phyloP scores from a whole-genome alignment of 140 eudicot genomes.

The Senecio squalidus region DNA sequence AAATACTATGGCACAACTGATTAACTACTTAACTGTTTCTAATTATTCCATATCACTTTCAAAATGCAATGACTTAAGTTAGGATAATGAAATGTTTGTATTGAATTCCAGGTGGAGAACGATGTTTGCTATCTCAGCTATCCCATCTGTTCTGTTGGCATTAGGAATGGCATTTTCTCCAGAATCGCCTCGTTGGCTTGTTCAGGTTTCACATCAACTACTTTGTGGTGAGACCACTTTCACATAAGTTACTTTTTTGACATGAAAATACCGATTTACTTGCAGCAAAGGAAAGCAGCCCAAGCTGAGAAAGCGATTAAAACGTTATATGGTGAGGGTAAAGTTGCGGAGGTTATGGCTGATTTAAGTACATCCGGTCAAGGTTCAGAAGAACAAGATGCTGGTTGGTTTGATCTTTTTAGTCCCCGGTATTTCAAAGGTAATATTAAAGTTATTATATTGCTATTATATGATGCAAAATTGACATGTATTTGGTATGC shows the following conservation, averaged over 20 bases:
- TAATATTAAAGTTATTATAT: neutral
- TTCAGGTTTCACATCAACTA: constrained; percentile 51
- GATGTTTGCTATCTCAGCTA: constrained; percentile 73
- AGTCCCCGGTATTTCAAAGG: constrained; percentile 87
- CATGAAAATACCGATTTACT: neutral
- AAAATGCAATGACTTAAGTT: no score
- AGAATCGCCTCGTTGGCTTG: constrained; percentile 97
- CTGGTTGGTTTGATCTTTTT: constrained; percentile 97
- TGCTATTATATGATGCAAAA: constrained; percentile 3
- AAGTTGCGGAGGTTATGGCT: constrained; percentile 76
- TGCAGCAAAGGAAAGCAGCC: constrained; percentile 72
- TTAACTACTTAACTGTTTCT: no score
- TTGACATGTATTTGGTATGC: constrained; percentile 24
- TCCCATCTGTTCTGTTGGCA: constrained; percentile 86
- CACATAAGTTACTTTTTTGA: neutral
- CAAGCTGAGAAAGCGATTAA: constrained; percentile 68
- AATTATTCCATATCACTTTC: no score
- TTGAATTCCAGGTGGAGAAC: constrained; percentile 81
- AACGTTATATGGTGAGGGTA: constrained; percentile 76
- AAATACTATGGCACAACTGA: no score
- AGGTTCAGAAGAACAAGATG: constrained; percentile 91
- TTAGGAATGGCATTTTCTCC: constrained; percentile 96
- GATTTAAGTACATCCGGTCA: constrained; percentile 65
- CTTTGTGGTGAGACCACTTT: constrained; percentile 4
- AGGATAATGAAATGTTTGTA: neutral